Conservation (phyloP, 176 grass and related monocot species). For the Neostapfia colusana region DNA sequence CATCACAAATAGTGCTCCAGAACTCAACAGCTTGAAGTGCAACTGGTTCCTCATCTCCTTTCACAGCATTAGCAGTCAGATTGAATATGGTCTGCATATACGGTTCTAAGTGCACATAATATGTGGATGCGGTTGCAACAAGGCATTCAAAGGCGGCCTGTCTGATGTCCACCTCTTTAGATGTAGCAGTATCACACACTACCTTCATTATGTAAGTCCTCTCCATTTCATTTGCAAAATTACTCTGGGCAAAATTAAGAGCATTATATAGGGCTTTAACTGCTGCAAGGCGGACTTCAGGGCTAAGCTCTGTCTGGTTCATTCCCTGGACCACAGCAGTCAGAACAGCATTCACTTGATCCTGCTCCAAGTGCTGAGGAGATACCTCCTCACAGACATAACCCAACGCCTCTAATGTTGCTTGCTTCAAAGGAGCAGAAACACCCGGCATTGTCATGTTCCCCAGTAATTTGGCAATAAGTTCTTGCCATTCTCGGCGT, state of each 20-base stretch:
- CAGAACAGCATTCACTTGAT: slow-evolving; percentile 82
- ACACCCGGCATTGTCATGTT: slow-evolving; percentile 61
- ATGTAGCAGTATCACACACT: slow-evolving; percentile 75
- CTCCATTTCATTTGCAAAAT: slow-evolving; percentile 90
- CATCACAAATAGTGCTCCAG: slow-evolving; percentile 92
- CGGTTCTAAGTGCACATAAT: slow-evolving; percentile 64
- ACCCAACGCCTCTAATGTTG: slow-evolving; percentile 83
- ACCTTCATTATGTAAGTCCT: slow-evolving; percentile 94
- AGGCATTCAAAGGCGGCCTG: slow-evolving; percentile 87
- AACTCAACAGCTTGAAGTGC: slow-evolving; percentile 88
- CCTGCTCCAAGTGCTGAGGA: slow-evolving; percentile 70
- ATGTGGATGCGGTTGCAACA: slow-evolving; percentile 85
- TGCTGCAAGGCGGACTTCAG: slow-evolving; percentile 77
- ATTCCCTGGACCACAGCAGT: slow-evolving; percentile 84
- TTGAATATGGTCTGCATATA: slow-evolving; percentile 84
- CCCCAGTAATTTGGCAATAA: slow-evolving; percentile 62
- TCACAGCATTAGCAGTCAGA: slow-evolving; percentile 75
- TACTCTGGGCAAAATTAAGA: slow-evolving; percentile 84
- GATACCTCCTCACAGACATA: slow-evolving; percentile 97
- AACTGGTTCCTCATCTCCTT: slow-evolving; percentile 65
- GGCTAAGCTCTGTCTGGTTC: slow-evolving; percentile 59
- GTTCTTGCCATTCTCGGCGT: slow-evolving; percentile 88
- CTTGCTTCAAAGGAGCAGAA: slow-evolving; percentile 66
- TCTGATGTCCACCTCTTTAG: slow-evolving; percentile 78
- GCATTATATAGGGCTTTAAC: slow-evolving; percentile 79